Base-by-base conservation (phyloP, 2,329 filamentous ascomycete species). In the Fusarium phyllophilum region DNA sequence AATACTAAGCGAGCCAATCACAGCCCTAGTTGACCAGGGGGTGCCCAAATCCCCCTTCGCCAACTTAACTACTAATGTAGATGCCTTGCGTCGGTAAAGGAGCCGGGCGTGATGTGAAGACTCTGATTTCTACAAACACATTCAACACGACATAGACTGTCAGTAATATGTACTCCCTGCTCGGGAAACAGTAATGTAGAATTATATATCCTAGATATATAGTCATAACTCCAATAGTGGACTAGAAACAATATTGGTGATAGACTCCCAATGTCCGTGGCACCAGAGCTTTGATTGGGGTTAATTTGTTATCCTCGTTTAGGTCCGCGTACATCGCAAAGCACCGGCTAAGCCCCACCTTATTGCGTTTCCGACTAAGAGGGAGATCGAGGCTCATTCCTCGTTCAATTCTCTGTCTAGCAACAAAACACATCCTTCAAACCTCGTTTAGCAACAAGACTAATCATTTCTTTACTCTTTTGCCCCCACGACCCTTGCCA, bases 211-310 rank as follows among this genome's bases (percentile, higher is more conserved):
- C 1, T 8, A 12, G 20, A 13, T 12, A 15, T 15, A 3, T 22
- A 8, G 14, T n/a, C 8, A n/a, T n/a, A 6, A 13, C 3, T 18
- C 15, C 2, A 18, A n/a, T 1, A 12, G 3, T 9, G 12, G 3
- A 18, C 13, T 13, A 6, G 11, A 3, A 17, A 49, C 10, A 8
- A n/a, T 13, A 6, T 18, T 49, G 22, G 7, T 13, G 22, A 22
- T 7, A 18, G 22, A 49, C 22, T 33, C 29, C 8, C 22, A 31
- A 5, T 9, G 10, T 13, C 3, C 15, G n/a, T n/a, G 22, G 11
- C 45, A 48, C 24, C 29, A 29, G 29, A 33, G 7, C 29, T 33
- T 49, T 49, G 22, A 49, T 49, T 49, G 46, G 46, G 15, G 13
- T 49, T n/a, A 13, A 33, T 33, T 49, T 49, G 29, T 49, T 15